Evolutionary conservation across 768 basidiomycete species (phyloP), one percentile per base, ranked within the genome.

Genomic region (Gloeopeniophorella convolvens): DNA sequence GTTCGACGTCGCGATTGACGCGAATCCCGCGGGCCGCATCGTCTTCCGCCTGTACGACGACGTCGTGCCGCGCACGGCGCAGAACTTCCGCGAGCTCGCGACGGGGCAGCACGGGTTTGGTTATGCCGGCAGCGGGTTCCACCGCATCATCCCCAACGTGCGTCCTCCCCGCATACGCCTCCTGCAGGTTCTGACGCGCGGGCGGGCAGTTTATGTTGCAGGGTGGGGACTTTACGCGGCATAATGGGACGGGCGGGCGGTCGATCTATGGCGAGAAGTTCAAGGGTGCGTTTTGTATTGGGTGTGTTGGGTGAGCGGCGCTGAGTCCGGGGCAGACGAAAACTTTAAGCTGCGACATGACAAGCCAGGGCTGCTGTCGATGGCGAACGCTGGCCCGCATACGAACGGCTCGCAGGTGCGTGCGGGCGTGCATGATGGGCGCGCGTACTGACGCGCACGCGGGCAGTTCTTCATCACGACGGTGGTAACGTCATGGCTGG

Each of bases 11-110:
- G 66, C 73, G 2, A 83, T 92, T 64, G 74, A 79, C 65, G 66
- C 67, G 13, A 62, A 73, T 40, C 77, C 80, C 3, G 70, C 77
- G 1, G 88, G 87, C 20, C 80, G 85, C 37, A 79, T 94, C 57
- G 74, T 83, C 23, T 89, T 94, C 78, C 81, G 85, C 66, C 77
- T 94, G 35, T 90, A 77, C 68, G 88, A 92, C 66, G 78, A 83
- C 48, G 72, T 77, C 15, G 88, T 89, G n/a, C 92, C 92, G 46
- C 79, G 76, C 66, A 93, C 91, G 10, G 66, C 85, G 3, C 69
- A 67, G 42, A 91, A 92, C 72, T 93, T 92, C 72, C 82, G 89
- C 46, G 82, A 85, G 62, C 74, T 93, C 39, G 79, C 83, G 7
- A 79, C 81, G 5, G 80, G 79, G 6, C 71, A 79, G 59, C 74